Percentiles rank a stretch among this genome's conserved stretches.
Evolutionary conservation across 257 asterid genomes (phyloP).

Genomic region (Solanum verrucosum): DNA sequence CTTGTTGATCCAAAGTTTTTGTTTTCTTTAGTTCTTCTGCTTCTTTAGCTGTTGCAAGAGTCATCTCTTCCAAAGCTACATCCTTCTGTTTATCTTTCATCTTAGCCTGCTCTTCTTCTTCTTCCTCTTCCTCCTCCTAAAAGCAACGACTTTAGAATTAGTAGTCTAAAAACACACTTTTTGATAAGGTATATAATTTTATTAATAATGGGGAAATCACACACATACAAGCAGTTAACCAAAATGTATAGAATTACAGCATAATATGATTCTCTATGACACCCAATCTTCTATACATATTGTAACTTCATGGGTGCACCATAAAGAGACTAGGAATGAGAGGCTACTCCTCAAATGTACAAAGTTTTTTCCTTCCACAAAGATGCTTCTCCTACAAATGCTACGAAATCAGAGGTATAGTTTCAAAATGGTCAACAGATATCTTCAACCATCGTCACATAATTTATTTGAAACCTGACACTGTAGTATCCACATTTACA

Average conservation of each 20-base stretch:
- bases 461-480: neutral
- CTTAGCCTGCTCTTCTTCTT: conserved; percentile 77
- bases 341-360: neutral
- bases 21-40: conserved; percentile 42
- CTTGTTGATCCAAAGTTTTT: conserved; percentile 65
- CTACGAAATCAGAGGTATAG: neutral
- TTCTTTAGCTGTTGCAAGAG: conserved; percentile 60
- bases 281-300: neutral
- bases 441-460: neutral
- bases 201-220: neutral
- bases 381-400: neutral
- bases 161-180: neutral
- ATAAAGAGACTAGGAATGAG: neutral
- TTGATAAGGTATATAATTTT: neutral
- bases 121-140: conserved; percentile 91
- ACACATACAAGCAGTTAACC: neutral
- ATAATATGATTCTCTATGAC: neutral
- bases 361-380: neutral
- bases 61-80: conserved; percentile 92
- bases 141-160: conserved; percentile 18
- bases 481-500: neutral
- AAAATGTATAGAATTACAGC: neutral
- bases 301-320: neutral
- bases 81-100: conserved; percentile 70
- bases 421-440: neutral